phyloP scores from a whole-genome alignment of 1,139 yeast species.

The Arxiozyma heterogenica region DNA sequence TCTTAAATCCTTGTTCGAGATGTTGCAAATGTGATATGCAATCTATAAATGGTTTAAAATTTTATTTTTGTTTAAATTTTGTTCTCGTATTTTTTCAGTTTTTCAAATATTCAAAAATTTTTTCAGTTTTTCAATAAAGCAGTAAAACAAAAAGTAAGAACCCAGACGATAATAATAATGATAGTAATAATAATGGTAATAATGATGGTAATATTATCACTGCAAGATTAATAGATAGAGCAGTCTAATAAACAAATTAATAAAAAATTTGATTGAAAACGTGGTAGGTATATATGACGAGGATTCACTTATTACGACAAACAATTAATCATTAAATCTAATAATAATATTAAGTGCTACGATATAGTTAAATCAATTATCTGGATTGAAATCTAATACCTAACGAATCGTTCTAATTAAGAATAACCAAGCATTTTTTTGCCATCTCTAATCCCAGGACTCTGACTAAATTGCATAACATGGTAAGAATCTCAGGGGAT shows the following conservation, averaged over 20 bases:
- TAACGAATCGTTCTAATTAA: slow-evolving; percentile 16
- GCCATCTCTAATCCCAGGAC: slow-evolving; percentile 35
- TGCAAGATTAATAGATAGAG: not conserved
- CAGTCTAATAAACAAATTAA: not conserved
- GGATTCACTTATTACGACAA: no score
- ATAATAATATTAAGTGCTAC: no score
- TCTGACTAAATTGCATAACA: slow-evolving; percentile 36
- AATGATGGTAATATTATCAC: not conserved
- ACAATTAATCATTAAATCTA: no score
- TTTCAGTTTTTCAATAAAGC: not conserved
- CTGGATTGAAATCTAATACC: no score
- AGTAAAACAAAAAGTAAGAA: not conserved
- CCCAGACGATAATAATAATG: no score
- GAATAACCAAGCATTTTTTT: slow-evolving; percentile 9
- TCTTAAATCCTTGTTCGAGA: not conserved
- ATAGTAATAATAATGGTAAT: no score
- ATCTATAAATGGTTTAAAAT: no score
- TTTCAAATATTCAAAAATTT: not conserved
- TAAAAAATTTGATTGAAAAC: not conserved
- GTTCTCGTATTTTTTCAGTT: not conserved
- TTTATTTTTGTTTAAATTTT: not conserved
- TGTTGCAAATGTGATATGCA: no score
- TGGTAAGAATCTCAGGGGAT: slow-evolving; percentile 22
- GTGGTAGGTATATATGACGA: not conserved
- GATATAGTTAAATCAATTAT: no score